phyloP scores from a whole-genome alignment of 805 yeast genomes.

The Schwanniomyces vanrijiae region DNA sequence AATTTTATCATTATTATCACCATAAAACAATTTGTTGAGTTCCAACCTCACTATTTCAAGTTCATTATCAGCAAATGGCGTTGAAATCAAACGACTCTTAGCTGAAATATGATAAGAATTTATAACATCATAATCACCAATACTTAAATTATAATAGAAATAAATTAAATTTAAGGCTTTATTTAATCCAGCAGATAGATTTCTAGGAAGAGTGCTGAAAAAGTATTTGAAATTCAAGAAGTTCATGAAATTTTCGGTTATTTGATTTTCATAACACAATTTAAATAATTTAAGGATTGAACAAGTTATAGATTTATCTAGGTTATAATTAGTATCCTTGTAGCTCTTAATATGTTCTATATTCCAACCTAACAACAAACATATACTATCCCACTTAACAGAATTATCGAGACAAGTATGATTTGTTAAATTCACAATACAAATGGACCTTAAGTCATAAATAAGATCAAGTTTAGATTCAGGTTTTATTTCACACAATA shows the following conservation, averaged over 20 bases:
- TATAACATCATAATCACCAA: conserved; percentile 7
- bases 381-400: conserved; percentile 24
- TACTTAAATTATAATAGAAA: conserved; percentile 13
- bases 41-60: conserved; percentile 14
- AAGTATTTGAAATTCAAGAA: conserved; percentile 15
- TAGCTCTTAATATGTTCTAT: conserved; percentile 15
- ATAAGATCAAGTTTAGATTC: conserved; percentile 4
- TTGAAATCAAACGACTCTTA: conserved; percentile 1
- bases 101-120: conserved; percentile 5
- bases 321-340: neutral
- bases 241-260: conserved; percentile 18
- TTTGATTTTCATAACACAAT: conserved; percentile 20
- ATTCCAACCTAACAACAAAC: conserved; percentile 24
- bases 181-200: conserved; percentile 14
- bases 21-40: conserved; percentile 1
- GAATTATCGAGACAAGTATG: conserved; percentile 25
- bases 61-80: conserved; percentile 18
- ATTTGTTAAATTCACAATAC: conserved; percentile 29
- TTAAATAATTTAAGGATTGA: conserved; percentile 23
- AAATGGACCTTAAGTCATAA: conserved; percentile 27
- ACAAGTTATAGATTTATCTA: conserved; percentile 18
- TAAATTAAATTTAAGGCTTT: conserved; percentile 24
- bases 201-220: conserved; percentile 3
- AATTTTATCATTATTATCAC: neutral
- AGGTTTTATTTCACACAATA: conserved; percentile 10